phyloP scores from a whole-genome alignment of 352 stramenopile species.

The Globisporangium carolinianum region DNA sequence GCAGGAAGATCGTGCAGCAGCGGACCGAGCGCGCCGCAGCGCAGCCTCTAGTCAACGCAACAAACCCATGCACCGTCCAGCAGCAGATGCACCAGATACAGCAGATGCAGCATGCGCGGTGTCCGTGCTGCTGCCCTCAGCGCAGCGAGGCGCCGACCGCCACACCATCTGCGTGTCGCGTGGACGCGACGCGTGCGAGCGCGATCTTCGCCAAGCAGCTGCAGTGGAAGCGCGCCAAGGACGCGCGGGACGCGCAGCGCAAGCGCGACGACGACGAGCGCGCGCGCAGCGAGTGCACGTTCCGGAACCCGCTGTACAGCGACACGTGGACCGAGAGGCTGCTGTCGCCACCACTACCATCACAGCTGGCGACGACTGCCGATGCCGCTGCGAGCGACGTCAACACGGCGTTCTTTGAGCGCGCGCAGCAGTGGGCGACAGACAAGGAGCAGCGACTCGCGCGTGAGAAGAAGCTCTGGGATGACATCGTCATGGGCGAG shows the following conservation, averaged over 20 bases:
- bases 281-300: conserved; percentile 32
- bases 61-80: background rate
- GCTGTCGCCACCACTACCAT: too few species aligned
- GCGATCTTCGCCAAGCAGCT: conserved; percentile 57
- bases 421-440: conserved; percentile 35
- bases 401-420: conserved; percentile 43
- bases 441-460: conserved; percentile 27
- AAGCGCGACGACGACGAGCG: conserved; percentile 29
- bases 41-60: background rate
- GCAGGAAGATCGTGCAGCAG: conserved; percentile 26
- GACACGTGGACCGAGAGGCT: background rate
- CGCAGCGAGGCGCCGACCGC: background rate
- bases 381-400: background rate
- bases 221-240: conserved; percentile 47
- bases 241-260: conserved; percentile 25
- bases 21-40: conserved; percentile 1
- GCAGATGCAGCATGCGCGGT: conserved; percentile 10
- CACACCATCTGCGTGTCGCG: conserved; percentile 4
- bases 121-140: conserved; percentile 17
- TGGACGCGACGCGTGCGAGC: conserved; percentile 21
- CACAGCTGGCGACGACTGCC: too few species aligned
- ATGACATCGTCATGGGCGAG: conserved; percentile 33
- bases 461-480: conserved; percentile 25
- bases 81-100: background rate
- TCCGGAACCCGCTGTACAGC: conserved; percentile 50